phyloP scores from a whole-genome alignment of 1,139 yeast genomes.

The Pichia inconspicua region DNA sequence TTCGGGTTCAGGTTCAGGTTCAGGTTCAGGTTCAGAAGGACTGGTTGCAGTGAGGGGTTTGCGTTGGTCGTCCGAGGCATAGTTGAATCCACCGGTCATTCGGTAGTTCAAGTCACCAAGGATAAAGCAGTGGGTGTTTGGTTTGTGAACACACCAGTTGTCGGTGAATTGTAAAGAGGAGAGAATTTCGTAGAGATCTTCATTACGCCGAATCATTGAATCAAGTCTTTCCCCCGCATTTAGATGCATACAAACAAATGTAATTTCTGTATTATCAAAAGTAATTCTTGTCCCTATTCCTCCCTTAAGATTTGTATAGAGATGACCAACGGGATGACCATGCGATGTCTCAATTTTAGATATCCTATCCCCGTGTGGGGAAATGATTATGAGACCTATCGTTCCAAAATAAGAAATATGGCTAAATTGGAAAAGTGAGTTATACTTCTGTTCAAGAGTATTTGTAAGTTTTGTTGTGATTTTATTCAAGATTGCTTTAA shows the following conservation, averaged over 20 bases:
- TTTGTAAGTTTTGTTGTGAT: constrained; percentile 37
- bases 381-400: constrained; percentile 50
- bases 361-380: constrained; percentile 32
- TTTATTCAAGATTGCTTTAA: constrained; percentile 35
- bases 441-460: constrained; percentile 34
- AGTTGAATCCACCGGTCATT: constrained; percentile 28
- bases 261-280: constrained; percentile 33
- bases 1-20: no score
- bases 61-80: neutral
- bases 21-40: no score
- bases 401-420: constrained; percentile 54
- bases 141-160: constrained; percentile 50
- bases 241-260: constrained; percentile 65
- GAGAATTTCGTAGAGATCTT: constrained; percentile 43
- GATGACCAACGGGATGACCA: constrained; percentile 47
- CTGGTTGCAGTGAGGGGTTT: neutral
- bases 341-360: constrained; percentile 22
- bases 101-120: constrained; percentile 85
- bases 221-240: constrained; percentile 66
- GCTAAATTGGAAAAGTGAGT: constrained; percentile 35
- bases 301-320: constrained; percentile 64
- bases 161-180: constrained; percentile 53
- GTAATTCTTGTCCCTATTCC: constrained; percentile 53
- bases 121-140: constrained; percentile 53
- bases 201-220: constrained; percentile 42